Base-by-base conservation (phyloP, 352 stramenopile species). In the Pythium rishiriense region DNA sequence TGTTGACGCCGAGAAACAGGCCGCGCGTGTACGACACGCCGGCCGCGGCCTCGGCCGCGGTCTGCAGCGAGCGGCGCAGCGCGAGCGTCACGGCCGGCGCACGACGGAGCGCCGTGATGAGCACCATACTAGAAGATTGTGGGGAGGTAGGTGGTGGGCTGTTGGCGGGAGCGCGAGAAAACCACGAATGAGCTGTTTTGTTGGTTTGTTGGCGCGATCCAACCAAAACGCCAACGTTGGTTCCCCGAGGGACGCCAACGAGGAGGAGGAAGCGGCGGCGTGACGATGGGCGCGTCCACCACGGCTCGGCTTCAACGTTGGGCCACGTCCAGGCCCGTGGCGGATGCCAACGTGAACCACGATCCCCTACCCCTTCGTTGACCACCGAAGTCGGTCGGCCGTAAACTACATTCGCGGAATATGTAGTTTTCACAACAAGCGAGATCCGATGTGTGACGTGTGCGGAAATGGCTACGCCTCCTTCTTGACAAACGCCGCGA, bases 1-100 rank as follows among this genome's bases (percentile, higher is more conserved):
- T 93, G 78, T 93, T 93, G 19, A 94, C 82, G 45, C 87, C 87
- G 9, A 94, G 72, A 64, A 96, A 94, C 26, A 96, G 75, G 0
- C 85, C 83, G 57, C 87, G 83, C 37, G 85, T 90, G 74, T 93
- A 93, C 64, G 83, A 93, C 39, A 94, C 86, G 64, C 63, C 48
- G 47, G 76, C 72, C 0, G 86, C 69, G 19, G 79, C 81, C 62
- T 93, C 82, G 6, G 78, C 79, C 11, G 86, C 86, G 2, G 82
- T 90, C 68, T 94, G 83, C 31, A 94, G 69, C 22, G 58, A 52
- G 35, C 82, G 82, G n/a, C 33, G 33, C 33, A 39, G 33, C 33
- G 54, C 62, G 15, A 45, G 22, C 63, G 57, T 37, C 8, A 48
- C 24, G 22, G 28, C 66, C 50, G 42, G 28, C n/a, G 55, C 55